Evolutionary conservation across 2,329 filamentous ascomycete genomes (phyloP).

Genomic region (Lecanicillium sp.): DNA sequence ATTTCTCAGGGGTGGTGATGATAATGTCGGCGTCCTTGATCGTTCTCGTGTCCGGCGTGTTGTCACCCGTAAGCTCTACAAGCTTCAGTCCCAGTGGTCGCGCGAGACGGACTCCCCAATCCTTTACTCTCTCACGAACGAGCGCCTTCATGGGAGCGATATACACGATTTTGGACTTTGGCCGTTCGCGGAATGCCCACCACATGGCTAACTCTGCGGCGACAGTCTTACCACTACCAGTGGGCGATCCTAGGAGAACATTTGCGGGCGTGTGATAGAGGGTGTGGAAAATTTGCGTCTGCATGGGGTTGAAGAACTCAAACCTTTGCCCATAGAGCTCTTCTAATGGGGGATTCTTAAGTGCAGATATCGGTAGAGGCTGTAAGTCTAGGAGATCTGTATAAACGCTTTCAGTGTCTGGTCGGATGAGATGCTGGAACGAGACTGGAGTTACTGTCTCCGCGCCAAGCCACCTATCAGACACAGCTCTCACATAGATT

Average conservation of each 20-base stretch:
- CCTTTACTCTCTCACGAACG: slow-evolving; percentile 89
- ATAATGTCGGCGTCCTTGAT: slow-evolving; percentile 97
- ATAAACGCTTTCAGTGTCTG: slow-evolving; percentile 95
- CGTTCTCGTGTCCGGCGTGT: slow-evolving; percentile 91
- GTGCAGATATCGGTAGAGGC: slow-evolving; percentile 74
- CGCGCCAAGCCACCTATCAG: slow-evolving; percentile 91
- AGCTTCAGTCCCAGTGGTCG: slow-evolving; percentile 78
- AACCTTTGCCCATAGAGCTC: slow-evolving; percentile 85
- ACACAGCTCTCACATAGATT: slow-evolving; percentile 91
- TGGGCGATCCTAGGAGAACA: slow-evolving; percentile 89
- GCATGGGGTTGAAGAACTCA: slow-evolving; percentile 98
- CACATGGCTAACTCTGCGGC: slow-evolving; percentile 97
- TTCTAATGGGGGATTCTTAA: slow-evolving; percentile 81
- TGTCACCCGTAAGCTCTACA: slow-evolving; percentile 93
- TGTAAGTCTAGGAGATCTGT: slow-evolving; percentile 90
- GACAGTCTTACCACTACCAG: slow-evolving; percentile 94
- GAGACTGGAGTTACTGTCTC: slow-evolving; percentile 94
- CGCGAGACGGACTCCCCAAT: slow-evolving; percentile 81
- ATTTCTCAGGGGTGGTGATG: slow-evolving; percentile 98
- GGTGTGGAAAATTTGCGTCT: slow-evolving; percentile 96
- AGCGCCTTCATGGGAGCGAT: slow-evolving; percentile 99
- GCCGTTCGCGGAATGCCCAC: slow-evolving; percentile 95
- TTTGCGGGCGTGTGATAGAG: slow-evolving; percentile 90
- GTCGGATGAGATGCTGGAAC: slow-evolving; percentile 94
- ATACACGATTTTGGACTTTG: slow-evolving; percentile 95